Base-by-base conservation (phyloP, 2,329 filamentous ascomycete genomes). In the Cryphonectria nitschkei region DNA sequence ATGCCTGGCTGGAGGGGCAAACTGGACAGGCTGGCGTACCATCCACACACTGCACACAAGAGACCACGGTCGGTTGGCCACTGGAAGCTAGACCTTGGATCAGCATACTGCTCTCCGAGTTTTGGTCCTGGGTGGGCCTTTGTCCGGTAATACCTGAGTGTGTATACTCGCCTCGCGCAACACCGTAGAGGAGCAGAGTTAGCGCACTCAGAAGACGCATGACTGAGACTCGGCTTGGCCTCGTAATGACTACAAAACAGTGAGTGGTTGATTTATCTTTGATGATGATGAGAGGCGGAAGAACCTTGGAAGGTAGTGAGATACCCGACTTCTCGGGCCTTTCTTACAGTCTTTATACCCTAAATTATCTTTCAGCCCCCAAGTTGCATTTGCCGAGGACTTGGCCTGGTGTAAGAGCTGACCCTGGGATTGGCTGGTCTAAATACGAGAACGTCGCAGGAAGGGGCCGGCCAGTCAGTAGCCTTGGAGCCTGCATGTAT, bases 401-500 rank as follows among this genome's bases (percentile, higher is more conserved):
- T 58, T 19, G 26, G 26, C 29, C 54, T 34, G 26, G 26, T 32
- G 54, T 58, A 58, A 26, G 54, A 58, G 54, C 26, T 32, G 54
- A 58, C 5, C 16, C 29, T 32, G 1, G 26, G 26, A 32, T 34
- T 32, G 54, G 54, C 54, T 58, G 54, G 14, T 8, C 29, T 58
- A 6, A 58, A 34, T 58, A 58, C 54, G 54, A 58, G 26, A 32
- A 32, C 14, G 54, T 32, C 29, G 14, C 29, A 58, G 14, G 54
- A 11, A 32, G 54, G 52, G 52, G 26, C n/a, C 26, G 54, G 54
- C 26, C 26, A 19, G 54, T 29, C 4, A n/a, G 52, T 19, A 19
- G 54, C 26, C 26, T 58, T 32, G 29, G n/a, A 16, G n/a, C 52
- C n/a, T 56, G 52, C 52, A 56, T 58, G 54, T 58, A 58, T 58